Conservation (phyloP, 2,329 filamentous ascomycete genomes). For the Davidsoniella neocaledoniae region DNA sequence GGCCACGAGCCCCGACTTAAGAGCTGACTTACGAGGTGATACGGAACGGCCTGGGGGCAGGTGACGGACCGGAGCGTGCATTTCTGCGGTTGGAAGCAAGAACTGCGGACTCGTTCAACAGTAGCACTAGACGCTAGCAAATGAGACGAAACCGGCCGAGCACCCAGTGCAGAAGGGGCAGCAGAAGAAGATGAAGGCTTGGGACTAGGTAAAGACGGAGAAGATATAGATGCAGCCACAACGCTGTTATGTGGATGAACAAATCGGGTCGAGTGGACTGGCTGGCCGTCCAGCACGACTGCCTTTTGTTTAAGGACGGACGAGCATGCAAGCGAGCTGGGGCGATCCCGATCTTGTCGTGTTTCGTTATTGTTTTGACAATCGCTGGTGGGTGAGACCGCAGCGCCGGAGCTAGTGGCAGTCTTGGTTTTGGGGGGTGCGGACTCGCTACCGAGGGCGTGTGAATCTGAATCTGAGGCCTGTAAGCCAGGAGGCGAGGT, state of each 20-base stretch:
- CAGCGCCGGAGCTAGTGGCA: neutral
- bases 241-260: slow-evolving; percentile 1
- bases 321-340: neutral
- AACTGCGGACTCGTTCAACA: neutral
- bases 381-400: neutral
- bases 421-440: no score
- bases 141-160: slow-evolving; percentile 25
- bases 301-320: slow-evolving; percentile 1
- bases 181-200: neutral
- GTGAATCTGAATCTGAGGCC: neutral
- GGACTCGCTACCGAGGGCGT: neutral
- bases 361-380: no score
- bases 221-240: neutral
- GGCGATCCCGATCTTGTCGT: no score
- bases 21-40: slow-evolving; percentile 60
- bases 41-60: slow-evolving; percentile 49
- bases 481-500: neutral
- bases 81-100: neutral
- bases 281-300: neutral
- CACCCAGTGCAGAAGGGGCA: no score
- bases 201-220: slow-evolving; percentile 1
- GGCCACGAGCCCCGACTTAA: slow-evolving; percentile 36
- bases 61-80: slow-evolving; percentile 11
- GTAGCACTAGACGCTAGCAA: neutral
- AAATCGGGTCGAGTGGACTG: slow-evolving; percentile 7